Base-by-base conservation (phyloP, 495 filamentous ascomycete genomes). In the Penicillium tannophilum region DNA sequence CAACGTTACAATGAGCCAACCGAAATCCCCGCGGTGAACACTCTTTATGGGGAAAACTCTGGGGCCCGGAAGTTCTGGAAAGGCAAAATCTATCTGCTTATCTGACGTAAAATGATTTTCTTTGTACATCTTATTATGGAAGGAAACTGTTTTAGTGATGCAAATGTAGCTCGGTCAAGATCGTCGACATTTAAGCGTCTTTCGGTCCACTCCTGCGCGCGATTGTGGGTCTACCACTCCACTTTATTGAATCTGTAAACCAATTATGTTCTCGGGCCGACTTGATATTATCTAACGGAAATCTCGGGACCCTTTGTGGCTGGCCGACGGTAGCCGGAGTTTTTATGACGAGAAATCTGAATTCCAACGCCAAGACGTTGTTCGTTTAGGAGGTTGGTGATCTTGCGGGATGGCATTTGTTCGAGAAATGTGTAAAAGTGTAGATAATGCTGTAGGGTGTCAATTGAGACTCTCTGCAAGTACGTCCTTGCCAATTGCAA, bases 231-330 rank as follows among this genome's bases (percentile, higher is more conserved):
- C 48, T 1, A 17, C 1, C 8, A 0, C 3, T 45, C 31, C 51
- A 58, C 55, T 52, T 46, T 59, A 7, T n/a, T 28, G 33, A 9
- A 43, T 3, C 0, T 6, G 4, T 1, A 0, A 0, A n/a, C 65
- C 60, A 68, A 63, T 59, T 6, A 61, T 0, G 1, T 2, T 0
- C 2, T 68, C 63, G 61, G 60, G n/a, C 39, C 31, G 43, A 54
- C 23, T 24, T 50, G 52, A 54, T 57, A 68, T 68, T 68, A 68
- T 35, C 42, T 63, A 68, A 68, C 43, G 60, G 52, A 51, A 68
- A 65, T 59, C 46, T 17, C 57, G 55, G 44, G 54, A 30, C 44
- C 48, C 55, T 39, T 33, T 24, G 54, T 31, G 44, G 45, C 61
- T 31, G 44, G 45, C 61, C 65, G 65, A 56, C 6, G 36, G 45